Percentiles rank a stretch among this genome's conserved stretches.
Conservation (phyloP, 257 asterid genomes). For the Osmanthus fragrans region DNA sequence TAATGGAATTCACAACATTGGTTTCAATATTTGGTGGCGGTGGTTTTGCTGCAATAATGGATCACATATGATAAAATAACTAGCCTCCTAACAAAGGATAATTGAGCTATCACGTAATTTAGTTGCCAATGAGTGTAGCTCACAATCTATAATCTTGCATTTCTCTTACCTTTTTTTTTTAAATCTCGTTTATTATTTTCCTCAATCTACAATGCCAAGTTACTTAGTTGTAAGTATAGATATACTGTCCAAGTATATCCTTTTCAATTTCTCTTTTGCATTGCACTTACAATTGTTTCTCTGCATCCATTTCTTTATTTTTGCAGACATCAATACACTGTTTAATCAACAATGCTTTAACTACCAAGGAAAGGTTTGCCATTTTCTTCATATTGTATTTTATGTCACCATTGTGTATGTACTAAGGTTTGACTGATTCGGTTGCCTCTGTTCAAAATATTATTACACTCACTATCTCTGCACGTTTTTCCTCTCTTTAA, state of each 20-base stretch:
- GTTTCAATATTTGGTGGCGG: background rate
- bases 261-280: constrained; percentile 11
- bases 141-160: background rate
- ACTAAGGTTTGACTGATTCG: constrained; percentile 4
- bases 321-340: constrained; percentile 74
- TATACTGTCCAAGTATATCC: too few relatives aligned
- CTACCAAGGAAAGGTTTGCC: constrained; percentile 85
- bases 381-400: constrained; percentile 14
- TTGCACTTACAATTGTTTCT: constrained; percentile 14
- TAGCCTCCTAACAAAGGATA: background rate
- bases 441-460: background rate
- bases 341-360: constrained; percentile 84
- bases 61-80: constrained; percentile 6
- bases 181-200: too few relatives aligned
- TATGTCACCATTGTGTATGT: background rate
- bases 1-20: constrained; percentile 25
- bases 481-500: background rate
- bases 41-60: constrained; percentile 17
- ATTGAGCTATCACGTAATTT: constrained; percentile 7
- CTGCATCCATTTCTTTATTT: constrained; percentile 20
- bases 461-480: background rate
- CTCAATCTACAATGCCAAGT: too few relatives aligned
- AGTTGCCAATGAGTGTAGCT: background rate
- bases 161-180: too few relatives aligned
- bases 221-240: too few relatives aligned